Percentiles rank a stretch among this genome's conserved stretches.
These are phyloP conservation scores for Blastobotrys elegans DNA, from an alignment of 1,139 yeast genomes.

Conservation along the genomic window DNA sequence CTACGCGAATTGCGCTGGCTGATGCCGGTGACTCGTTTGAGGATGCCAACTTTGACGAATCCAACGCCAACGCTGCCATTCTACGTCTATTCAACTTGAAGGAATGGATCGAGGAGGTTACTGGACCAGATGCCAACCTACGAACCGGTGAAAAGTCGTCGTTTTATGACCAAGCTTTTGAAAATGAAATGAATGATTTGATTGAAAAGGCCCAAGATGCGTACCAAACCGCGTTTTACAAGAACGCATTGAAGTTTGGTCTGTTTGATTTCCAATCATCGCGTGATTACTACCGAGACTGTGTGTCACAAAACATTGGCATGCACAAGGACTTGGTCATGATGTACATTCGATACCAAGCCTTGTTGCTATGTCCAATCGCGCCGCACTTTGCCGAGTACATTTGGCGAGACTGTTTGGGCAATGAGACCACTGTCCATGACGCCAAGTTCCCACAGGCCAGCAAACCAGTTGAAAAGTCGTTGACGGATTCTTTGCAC, in stretches of 20 bases:
- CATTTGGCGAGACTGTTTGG: conserved; percentile 77
- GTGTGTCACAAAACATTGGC: conserved; percentile 46
- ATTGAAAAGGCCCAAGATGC: conserved; percentile 67
- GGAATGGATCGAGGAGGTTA: conserved; percentile 88
- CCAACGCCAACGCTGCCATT: conserved; percentile 96
- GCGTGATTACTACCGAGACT: conserved; percentile 93
- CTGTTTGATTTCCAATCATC: conserved; percentile 92
- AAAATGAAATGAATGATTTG: conserved; percentile 85
- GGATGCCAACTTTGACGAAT: conserved; percentile 97
- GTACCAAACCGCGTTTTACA: conserved; percentile 71
- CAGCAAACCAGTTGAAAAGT: conserved; percentile 55
- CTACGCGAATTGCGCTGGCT: conserved; percentile 93
- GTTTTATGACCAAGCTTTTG: conserved; percentile 85
- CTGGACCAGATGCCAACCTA: conserved; percentile 47
- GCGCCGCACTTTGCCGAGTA: conserved; percentile 96
- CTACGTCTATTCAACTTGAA: conserved; percentile 85
- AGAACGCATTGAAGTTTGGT: conserved; percentile 84
- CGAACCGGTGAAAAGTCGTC: conserved; percentile 62
- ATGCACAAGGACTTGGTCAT: conserved; percentile 83
- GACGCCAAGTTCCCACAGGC: conserved; percentile 74
- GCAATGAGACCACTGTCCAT: conserved; percentile 55
- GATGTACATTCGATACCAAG: conserved; percentile 81
- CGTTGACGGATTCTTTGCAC: conserved; percentile 60
- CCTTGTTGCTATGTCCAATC: conserved; percentile 78
- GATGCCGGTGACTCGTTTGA: conserved; percentile 98